Conservation (phyloP, 2,329 filamentous ascomycete species). For the Colletotrichum caudatum region DNA sequence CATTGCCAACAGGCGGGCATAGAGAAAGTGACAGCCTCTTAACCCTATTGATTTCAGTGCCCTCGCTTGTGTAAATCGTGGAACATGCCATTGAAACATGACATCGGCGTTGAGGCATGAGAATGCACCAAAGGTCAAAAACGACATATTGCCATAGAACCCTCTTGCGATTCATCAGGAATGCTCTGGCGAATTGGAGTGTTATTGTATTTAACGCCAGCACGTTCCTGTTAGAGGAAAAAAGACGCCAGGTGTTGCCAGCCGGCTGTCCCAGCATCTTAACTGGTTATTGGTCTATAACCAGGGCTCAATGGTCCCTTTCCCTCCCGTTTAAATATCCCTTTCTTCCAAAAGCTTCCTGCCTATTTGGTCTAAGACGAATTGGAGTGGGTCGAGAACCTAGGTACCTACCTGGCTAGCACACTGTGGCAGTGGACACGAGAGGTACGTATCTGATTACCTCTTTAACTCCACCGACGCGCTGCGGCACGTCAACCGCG, state of each 20-base stretch:
- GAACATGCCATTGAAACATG: not conserved
- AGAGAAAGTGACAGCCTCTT: not conserved
- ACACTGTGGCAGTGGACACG: not conserved
- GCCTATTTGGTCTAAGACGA: not conserved
- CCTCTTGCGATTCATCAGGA: not conserved
- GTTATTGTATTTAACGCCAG: no score
- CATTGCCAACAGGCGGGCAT: not conserved
- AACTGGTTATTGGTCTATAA: no score
- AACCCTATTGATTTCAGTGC: not conserved
- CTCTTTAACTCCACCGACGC: constrained; percentile 31
- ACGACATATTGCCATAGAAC: not conserved
- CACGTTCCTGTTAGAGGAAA: no score
- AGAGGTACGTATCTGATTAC: constrained; percentile 2
- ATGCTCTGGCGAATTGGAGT: not conserved
- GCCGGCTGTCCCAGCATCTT: no score
- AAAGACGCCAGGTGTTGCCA: no score
- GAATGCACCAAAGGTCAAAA: not conserved
- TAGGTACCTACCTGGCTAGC: not conserved
- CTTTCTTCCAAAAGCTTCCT: no score
- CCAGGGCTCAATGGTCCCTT: no score
- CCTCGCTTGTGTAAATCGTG: not conserved
- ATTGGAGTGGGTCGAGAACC: not conserved
- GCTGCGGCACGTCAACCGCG: constrained; percentile 35
- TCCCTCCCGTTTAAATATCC: no score
- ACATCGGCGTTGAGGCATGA: not conserved